Base-by-base conservation (phyloP, 2,329 filamentous ascomycete genomes). In the Aquanectria penicillioides region DNA sequence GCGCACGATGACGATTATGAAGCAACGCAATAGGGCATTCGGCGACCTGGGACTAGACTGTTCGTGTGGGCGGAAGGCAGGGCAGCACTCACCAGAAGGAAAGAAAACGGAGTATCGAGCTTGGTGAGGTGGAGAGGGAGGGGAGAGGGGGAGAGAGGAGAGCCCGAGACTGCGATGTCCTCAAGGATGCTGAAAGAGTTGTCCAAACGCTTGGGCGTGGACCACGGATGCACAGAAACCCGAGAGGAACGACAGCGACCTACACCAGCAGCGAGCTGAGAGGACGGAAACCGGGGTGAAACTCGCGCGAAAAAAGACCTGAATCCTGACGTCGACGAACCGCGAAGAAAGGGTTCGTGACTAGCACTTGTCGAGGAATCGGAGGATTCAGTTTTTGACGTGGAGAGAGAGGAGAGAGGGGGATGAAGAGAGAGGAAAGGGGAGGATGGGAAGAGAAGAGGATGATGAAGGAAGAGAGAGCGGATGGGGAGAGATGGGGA, bases 381-480 rank as follows among this genome's bases (percentile, higher is more conserved):
- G 74, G 70, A 68, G 73, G 75, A 75, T 76, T 77, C 75, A 71
- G 72, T 62, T 66, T 68, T 66, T 67, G 61, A 72, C 71, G 73
- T 71, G 69, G 68, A 67, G 64, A 55, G 60, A 59, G 62, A 47
- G 43, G 57, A 51, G 55, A 62, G 59, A 56, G 41, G 44, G 43
- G 57, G 62, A 54, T 51, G 57, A 48, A 61, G 63, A 63, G 56
- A 62, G 61, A 62, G 58, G 60, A 62, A 63, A 61, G 57, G 59
- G 64, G 59, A 62, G 59, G 60, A 43, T 62, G 55, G 57, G 48
- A 59, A 40, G 57, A 54, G 57, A 59, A 59, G 58, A 66, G 62
- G 61, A 69, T 70, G 64, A 66, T 71, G 64, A 66, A 61, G 60
- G 51, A 49, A 38, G 57, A 60, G 58, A 62, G 63, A 62, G 49